Evolutionary conservation across 2,329 filamentous ascomycete genomes (phyloP).

Genomic region (Plectosphaerella cucumerina): DNA sequence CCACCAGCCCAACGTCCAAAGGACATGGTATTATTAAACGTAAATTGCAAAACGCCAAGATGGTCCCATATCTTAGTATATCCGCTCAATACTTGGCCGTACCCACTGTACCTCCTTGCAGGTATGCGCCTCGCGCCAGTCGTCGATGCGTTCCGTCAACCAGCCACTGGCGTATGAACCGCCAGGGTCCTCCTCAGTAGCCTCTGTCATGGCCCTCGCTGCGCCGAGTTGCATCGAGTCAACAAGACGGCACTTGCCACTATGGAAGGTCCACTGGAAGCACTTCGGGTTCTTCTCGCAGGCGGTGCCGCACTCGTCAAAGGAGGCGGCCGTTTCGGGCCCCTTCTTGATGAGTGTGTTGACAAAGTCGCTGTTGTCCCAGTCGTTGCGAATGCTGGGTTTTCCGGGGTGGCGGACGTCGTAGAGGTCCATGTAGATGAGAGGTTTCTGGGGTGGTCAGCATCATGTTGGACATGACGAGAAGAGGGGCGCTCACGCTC

Average conservation of each 20-base stretch:
- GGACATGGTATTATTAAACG: neutral
- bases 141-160: constrained; percentile 12
- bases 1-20: neutral
- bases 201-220: constrained; percentile 9
- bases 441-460: constrained; percentile 21
- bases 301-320: constrained; percentile 13
- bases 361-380: neutral
- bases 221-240: constrained; percentile 12
- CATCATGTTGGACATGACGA: neutral
- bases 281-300: constrained; percentile 14
- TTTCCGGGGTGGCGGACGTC: constrained; percentile 29
- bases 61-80: neutral
- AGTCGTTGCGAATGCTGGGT: constrained; percentile 1
- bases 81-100: constrained; percentile 12
- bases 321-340: constrained; percentile 3
- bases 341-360: constrained; percentile 1
- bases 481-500: constrained; percentile 20
- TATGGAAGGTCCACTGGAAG: constrained; percentile 16
- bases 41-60: too few relatives aligned
- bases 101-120: constrained; percentile 16
- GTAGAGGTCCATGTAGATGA: constrained; percentile 32
- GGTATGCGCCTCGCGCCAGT: constrained; percentile 10
- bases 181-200: constrained; percentile 5
- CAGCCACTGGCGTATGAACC: constrained; percentile 16
- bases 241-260: constrained; percentile 14